phyloP scores from a whole-genome alignment of 2,329 filamentous ascomycete species.

The Aspergillus spinulosporus region DNA sequence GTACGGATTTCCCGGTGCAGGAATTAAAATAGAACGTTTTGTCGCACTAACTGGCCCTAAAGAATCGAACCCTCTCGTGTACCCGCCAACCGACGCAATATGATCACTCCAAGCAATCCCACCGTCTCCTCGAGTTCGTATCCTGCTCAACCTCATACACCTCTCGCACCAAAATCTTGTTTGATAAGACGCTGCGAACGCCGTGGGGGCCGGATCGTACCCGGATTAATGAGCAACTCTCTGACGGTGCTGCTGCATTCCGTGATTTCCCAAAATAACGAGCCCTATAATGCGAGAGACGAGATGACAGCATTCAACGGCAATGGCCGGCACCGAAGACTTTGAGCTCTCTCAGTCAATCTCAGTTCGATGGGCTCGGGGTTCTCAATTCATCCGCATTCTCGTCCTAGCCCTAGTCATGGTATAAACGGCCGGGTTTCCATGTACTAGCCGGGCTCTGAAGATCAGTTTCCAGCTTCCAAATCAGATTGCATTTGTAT shows the following conservation, averaged over 20 bases:
- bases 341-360: not conserved
- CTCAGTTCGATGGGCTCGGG: not conserved
- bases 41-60: conserved; percentile 4
- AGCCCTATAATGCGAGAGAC: not conserved
- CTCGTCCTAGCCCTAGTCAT: not conserved
- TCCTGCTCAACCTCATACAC: not conserved
- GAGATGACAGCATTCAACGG: not conserved
- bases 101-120: conserved; percentile 3
- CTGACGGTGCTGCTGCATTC: not conserved
- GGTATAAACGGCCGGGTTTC: not conserved
- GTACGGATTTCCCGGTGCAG: conserved; percentile 7
- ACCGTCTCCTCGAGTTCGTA: conserved; percentile 4
- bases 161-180: conserved; percentile 1
- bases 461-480: not conserved
- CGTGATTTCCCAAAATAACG: conserved; percentile 12
- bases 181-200: conserved; percentile 4
- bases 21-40: conserved; percentile 14
- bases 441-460: not conserved
- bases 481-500: not conserved
- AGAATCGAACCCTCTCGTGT: conserved; percentile 9
- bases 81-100: conserved; percentile 1
- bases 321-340: not conserved
- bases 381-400: not conserved
- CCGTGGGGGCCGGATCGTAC: conserved; percentile 10
- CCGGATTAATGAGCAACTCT: not conserved